phyloP scores from a whole-genome alignment of 306 rosid genomes.

The Corylus avellana region DNA sequence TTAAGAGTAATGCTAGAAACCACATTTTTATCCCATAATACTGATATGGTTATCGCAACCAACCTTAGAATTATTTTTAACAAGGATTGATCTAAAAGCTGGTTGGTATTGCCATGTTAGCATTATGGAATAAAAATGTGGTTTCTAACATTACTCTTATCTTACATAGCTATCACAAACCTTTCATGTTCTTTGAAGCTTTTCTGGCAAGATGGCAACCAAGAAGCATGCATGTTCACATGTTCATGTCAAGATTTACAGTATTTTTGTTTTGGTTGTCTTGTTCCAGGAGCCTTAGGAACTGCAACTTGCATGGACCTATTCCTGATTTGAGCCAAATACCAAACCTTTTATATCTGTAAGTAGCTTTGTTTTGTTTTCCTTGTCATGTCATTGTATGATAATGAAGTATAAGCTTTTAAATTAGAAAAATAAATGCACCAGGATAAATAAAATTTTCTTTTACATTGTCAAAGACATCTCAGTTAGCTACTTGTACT shows the following conservation, averaged over 20 bases:
- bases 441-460: background rate
- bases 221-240: background rate
- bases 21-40: too few relatives aligned
- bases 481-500: constrained; percentile 19
- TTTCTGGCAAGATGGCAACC: background rate
- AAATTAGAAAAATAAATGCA: too few relatives aligned
- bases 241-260: background rate
- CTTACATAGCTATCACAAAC: background rate
- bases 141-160: too few relatives aligned
- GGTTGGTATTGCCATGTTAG: too few relatives aligned
- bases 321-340: constrained; percentile 74
- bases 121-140: too few relatives aligned
- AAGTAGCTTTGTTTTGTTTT: constrained; percentile 46
- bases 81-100: too few relatives aligned
- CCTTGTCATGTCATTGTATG: background rate
- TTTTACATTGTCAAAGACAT: constrained; percentile 8
- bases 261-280: constrained; percentile 27
- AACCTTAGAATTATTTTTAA: too few relatives aligned
- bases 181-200: background rate
- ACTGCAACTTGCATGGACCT: constrained; percentile 76
- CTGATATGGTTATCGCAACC: too few relatives aligned
- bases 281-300: constrained; percentile 77
- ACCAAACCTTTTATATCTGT: constrained; percentile 55
- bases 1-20: too few relatives aligned
- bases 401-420: background rate